These are phyloP conservation scores for Agapanthus africanus DNA, from an alignment of 106 monocot genomes.

Conservation along the genomic window DNA sequence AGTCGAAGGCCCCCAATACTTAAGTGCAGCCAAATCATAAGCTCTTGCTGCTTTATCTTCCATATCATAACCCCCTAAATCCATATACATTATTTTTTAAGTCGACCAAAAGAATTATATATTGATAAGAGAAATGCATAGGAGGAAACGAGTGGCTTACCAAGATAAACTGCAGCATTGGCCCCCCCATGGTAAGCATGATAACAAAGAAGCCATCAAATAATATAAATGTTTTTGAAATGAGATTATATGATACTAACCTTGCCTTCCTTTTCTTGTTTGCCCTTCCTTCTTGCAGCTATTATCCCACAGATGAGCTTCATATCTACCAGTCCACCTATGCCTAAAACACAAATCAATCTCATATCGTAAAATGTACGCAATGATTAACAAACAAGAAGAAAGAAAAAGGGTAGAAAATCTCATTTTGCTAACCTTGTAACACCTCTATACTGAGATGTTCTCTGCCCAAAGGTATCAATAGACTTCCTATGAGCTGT, in stretches of 20 bases:
- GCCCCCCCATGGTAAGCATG: constrained; percentile 13
- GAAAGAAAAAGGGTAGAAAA: too few species aligned
- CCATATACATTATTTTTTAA: background rate
- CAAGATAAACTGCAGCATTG: constrained; percentile 78
- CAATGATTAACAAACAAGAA: too few species aligned
- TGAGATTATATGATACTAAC: constrained; percentile 37
- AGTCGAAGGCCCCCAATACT: constrained; percentile 96
- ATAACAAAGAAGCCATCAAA: too few species aligned
- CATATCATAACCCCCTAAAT: constrained; percentile 89
- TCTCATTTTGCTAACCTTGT: constrained; percentile 34
- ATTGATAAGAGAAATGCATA: background rate
- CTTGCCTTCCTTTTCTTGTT: constrained; percentile 99
- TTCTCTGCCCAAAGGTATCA: constrained; percentile 97
- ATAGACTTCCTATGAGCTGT: constrained; percentile 90
- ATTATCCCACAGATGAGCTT: constrained; percentile 99
- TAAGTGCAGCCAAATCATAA: constrained; percentile 95
- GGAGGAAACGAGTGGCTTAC: constrained; percentile 25
- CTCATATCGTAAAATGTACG: too few species aligned
- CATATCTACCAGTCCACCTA: constrained; percentile 99
- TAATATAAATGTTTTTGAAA: too few species aligned
- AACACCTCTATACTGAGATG: constrained; percentile 95
- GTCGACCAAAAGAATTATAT: too few species aligned
- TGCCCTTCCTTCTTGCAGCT: constrained; percentile 99
- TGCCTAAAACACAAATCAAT: constrained; percentile 48
- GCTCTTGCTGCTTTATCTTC: constrained; percentile 98